Evolutionary conservation across 176 grass and related monocot species (phyloP), one percentile per base, ranked within the genome.

Genomic region (Musa acuminata): DNA sequence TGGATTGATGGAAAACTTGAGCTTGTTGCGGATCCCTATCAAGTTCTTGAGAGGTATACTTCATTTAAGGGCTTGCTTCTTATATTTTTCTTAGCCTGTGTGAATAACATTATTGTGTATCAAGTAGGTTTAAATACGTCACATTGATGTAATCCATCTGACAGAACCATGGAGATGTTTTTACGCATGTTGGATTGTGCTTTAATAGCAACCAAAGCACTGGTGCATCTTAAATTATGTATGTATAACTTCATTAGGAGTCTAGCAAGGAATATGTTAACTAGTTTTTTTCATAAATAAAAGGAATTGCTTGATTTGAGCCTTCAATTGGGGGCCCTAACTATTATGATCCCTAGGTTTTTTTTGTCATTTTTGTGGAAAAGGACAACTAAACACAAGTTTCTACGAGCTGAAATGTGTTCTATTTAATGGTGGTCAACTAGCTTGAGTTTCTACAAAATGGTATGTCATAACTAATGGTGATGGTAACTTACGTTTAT

Each of bases 1-100:
- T 98, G 94, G 94, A 93, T 98, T 73, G 94, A 98, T 81, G 94
- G 94, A 87, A 98, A 98, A 78, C 90, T 98, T 82, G 92, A 98
- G 82, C 86, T 98, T 77, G 84, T 89, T 55, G 88, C 65, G 83
- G 94, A 98, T 77, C 90, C 94, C 67, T 93, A 91, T 78, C 90
- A 90, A 85, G 60, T 91, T 82, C 84, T 98, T 67, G 94, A 98
- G 80, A 98, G 94, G 94, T 93, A 93, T 76, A 80, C 29, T 69
- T 52, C 22, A 76, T 67, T n/a, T 2, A 35, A 60, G 11, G 26
- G 3, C 26, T 60, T 11, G 25, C 22, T 60, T 58, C 11, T 43
- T 55, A 19, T 59, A 14, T 27, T 27, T 74, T 17, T 13, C 13
- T 69, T 29, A 57, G 11, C 35, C 29, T 29, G 11, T 53, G 35